These are phyloP conservation scores for Neonectria sp. DNA, from an alignment of 2,329 filamentous ascomycete species.

Conservation along the genomic window DNA sequence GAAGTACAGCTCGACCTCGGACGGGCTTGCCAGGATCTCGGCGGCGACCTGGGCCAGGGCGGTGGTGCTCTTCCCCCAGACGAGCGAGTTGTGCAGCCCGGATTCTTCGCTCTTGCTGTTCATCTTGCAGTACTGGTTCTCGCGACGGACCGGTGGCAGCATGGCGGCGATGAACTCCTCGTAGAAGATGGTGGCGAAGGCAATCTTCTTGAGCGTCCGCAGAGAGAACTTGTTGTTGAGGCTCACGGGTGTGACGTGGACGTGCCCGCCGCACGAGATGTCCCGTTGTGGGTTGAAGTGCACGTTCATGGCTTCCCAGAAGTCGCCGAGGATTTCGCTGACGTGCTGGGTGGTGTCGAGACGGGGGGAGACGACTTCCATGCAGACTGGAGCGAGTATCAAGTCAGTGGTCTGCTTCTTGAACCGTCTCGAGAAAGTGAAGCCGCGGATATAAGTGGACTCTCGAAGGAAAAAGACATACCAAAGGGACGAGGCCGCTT, in stretches of 20 bases:
- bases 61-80: slow-evolving; percentile 46
- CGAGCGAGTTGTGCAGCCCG: slow-evolving; percentile 49
- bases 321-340: slow-evolving; percentile 53
- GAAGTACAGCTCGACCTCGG: slow-evolving; percentile 51
- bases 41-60: slow-evolving; percentile 49
- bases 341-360: slow-evolving; percentile 54
- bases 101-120: slow-evolving; percentile 53
- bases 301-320: slow-evolving; percentile 60
- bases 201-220: slow-evolving; percentile 54
- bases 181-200: slow-evolving; percentile 54
- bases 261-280: slow-evolving; percentile 56
- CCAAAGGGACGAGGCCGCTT: slow-evolving; percentile 55
- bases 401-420: background rate
- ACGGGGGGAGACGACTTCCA: slow-evolving; percentile 59
- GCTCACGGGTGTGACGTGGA: slow-evolving; percentile 56
- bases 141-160: slow-evolving; percentile 51
- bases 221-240: slow-evolving; percentile 54
- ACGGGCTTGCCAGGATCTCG: slow-evolving; percentile 45
- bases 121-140: slow-evolving; percentile 54
- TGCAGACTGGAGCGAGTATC: slow-evolving; percentile 50
- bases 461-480: slow-evolving; percentile 38
- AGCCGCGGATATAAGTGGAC: background rate
- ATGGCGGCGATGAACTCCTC: slow-evolving; percentile 53
- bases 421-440: background rate
- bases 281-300: slow-evolving; percentile 56